phyloP scores from a whole-genome alignment of 2,329 filamentous ascomycete genomes.

The Ceratocystis lukuohia region DNA sequence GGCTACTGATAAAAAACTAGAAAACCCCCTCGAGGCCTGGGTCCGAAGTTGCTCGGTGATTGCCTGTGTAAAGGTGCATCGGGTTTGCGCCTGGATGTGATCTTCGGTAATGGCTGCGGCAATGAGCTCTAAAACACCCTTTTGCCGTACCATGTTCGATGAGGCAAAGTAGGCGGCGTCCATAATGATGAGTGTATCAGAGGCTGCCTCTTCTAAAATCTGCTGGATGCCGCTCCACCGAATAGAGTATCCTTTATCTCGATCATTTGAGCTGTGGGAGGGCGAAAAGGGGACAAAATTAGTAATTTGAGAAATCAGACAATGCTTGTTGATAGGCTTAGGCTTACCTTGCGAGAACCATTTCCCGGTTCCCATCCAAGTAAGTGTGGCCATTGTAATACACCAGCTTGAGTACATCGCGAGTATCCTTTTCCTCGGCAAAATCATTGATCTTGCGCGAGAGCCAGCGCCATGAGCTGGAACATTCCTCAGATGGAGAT shows the following conservation, averaged over 20 bases:
- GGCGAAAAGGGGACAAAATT: neutral
- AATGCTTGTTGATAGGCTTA: slow-evolving; percentile 15
- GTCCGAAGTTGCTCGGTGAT: slow-evolving; percentile 38
- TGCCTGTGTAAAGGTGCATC: slow-evolving; percentile 39
- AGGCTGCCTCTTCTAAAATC: slow-evolving; percentile 40
- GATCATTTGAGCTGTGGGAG: slow-evolving; percentile 33
- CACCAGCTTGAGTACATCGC: slow-evolving; percentile 45
- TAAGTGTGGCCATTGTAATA: slow-evolving; percentile 45
- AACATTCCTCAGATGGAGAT: slow-evolving; percentile 33
- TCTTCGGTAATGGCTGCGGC: slow-evolving; percentile 43
- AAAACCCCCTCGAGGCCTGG: slow-evolving; percentile 32
- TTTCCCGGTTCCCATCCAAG: slow-evolving; percentile 41
- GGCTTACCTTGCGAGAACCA: slow-evolving; percentile 43
- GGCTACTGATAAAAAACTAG: slow-evolving; percentile 36
- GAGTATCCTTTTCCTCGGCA: slow-evolving; percentile 38
- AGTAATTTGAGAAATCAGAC: slow-evolving; percentile 1
- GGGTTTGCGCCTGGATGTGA: slow-evolving; percentile 34
- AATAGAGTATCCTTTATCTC: slow-evolving; percentile 31
- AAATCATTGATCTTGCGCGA: slow-evolving; percentile 39
- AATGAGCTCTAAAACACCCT: slow-evolving; percentile 43
- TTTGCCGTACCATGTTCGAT: slow-evolving; percentile 36
- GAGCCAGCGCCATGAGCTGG: slow-evolving; percentile 42
- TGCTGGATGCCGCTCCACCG: slow-evolving; percentile 45
- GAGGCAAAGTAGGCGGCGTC: slow-evolving; percentile 46
- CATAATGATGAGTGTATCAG: slow-evolving; percentile 45